Conservation (phyloP, 176 grass and related monocot genomes). For the Secale cereale region DNA sequence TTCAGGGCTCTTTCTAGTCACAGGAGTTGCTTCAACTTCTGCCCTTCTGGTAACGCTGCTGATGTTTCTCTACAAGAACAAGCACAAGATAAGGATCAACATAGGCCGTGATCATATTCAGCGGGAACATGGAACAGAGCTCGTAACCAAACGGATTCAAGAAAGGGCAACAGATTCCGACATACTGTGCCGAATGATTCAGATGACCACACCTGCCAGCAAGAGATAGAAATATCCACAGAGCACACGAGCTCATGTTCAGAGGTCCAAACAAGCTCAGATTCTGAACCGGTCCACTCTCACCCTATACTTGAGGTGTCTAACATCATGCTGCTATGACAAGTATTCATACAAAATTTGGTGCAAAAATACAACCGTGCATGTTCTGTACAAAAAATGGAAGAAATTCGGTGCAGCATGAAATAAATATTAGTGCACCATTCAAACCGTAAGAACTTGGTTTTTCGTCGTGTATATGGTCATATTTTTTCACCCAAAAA, state of each 20-base stretch:
- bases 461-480: too few species aligned
- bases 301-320: too few species aligned
- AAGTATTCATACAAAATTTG: too few species aligned
- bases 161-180: too few species aligned
- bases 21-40: slow-evolving; percentile 21
- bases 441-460: too few species aligned
- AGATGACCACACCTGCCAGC: background rate
- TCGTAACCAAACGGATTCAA: too few species aligned
- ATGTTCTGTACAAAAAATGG: too few species aligned
- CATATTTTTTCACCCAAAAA: too few species aligned
- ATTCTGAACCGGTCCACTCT: background rate
- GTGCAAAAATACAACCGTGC: too few species aligned
- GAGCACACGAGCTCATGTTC: slow-evolving; percentile 1
- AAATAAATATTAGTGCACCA: too few species aligned
- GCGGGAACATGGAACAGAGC: background rate
- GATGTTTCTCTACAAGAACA: slow-evolving; percentile 25
- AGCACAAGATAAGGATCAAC: background rate
- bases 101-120: background rate
- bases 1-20: slow-evolving; percentile 42
- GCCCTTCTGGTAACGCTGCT: slow-evolving; percentile 34
- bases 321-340: too few species aligned
- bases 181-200: background rate
- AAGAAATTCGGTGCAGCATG: too few species aligned
- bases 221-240: slow-evolving; percentile 22
- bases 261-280: slow-evolving; percentile 1